These are phyloP conservation scores for Evernia prunastri DNA, from an alignment of 495 filamentous ascomycete genomes.

Conservation along the genomic window DNA sequence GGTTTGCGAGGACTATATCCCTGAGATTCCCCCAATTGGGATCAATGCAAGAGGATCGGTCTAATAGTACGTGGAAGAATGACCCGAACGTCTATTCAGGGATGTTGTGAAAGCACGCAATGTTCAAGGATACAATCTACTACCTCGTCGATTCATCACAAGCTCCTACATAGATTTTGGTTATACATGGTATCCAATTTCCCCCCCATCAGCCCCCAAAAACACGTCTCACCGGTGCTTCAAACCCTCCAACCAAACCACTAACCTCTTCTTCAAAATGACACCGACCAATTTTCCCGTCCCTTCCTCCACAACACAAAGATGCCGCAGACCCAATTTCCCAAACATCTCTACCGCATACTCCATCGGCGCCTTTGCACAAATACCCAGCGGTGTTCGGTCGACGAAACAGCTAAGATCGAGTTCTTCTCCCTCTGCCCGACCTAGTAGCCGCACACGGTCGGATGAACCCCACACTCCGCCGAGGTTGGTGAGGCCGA, in stretches of 20 bases:
- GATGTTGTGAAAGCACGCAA: too few relatives aligned
- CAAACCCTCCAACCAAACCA: conserved; percentile 22
- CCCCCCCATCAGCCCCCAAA: too few relatives aligned
- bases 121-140: too few relatives aligned
- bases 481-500: conserved; percentile 39
- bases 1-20: neutral
- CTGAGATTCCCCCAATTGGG: neutral
- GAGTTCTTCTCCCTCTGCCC: conserved; percentile 32
- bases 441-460: conserved; percentile 38
- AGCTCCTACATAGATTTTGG: neutral
- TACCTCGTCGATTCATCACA: too few relatives aligned
- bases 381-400: conserved; percentile 45
- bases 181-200: neutral
- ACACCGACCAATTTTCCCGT: conserved; percentile 34
- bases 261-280: conserved; percentile 23
- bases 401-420: conserved; percentile 47
- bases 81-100: too few relatives aligned
- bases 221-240: conserved; percentile 13
- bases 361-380: conserved; percentile 48
- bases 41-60: neutral
- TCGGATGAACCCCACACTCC: conserved; percentile 30
- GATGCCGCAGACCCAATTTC: conserved; percentile 46
- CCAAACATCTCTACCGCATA: conserved; percentile 54
- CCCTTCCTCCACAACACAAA: conserved; percentile 40
- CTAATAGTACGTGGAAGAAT: neutral